Evolutionary conservation across 2,329 filamentous ascomycete species (phyloP), one percentile per base, ranked within the genome.

Genomic region (Lachnellula occidentalis): DNA sequence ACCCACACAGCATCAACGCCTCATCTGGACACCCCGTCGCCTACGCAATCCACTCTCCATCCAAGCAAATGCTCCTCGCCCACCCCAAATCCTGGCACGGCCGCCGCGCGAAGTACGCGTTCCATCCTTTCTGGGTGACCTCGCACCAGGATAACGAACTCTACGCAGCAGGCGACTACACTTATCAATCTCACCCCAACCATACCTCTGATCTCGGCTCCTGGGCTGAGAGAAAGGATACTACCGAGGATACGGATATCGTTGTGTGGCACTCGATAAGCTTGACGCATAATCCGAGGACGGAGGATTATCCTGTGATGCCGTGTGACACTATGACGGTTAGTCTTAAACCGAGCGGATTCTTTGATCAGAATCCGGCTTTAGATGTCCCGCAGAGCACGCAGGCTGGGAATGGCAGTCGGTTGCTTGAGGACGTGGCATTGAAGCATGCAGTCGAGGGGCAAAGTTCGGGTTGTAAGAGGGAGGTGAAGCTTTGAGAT

Each of bases 241-340:
- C 95, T 0, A 90, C 89, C 0, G 90, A 95, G 68, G 92, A 90
- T 8, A 90, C 86, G 0, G 91, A 91, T 63, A 86, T 90, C 62
- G 91, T 96, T 2, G 78, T 96, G 6, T 96, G 91, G 91, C 90
- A 95, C 73, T 53, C 89, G 0, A 95, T 95, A 64, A 90, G 90
- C 34, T 76, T 95, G 24, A 91, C 86, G 1, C 91, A 96, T 69
- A 92, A 95, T 75, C 90, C 91, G 0, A 76, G 87, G 0, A 89
- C 90, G 0, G 91, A 95, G 67, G 91, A 95, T 71, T 95, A 88
- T 74, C 90, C 90, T 24, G 78, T 95, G 62, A 95, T 95, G 90
- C 90, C 90, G 11, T 0, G 87, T 1, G 87, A 92, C 76, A 88
- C 88, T 1, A 90, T 95, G 79, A 89, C 85, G 1, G 74, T 95